A percentile compares a stretch with the other conserved stretches of the same genome.
phyloP scores from a whole-genome alignment of 2,329 filamentous ascomycete species.

The Nothomitra cinnamomea region DNA sequence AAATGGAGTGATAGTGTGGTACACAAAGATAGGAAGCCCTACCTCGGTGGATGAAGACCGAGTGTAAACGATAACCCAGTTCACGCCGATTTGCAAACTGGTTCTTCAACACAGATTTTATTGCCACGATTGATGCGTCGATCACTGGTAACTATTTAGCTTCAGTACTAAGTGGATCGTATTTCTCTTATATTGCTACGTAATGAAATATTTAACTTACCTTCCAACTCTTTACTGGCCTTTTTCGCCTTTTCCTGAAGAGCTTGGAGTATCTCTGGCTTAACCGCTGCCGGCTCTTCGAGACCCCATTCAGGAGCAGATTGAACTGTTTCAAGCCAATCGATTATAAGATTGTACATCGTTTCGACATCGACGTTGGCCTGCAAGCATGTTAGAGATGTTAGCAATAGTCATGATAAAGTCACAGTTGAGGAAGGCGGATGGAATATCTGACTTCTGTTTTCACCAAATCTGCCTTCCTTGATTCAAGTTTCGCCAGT shows the following conservation, averaged over 20 bases:
- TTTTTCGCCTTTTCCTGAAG: background rate
- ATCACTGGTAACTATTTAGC: slow-evolving; percentile 8
- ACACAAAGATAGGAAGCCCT: slow-evolving; percentile 14
- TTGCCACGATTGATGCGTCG: slow-evolving; percentile 25
- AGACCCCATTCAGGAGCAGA: slow-evolving; percentile 12
- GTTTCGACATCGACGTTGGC: background rate
- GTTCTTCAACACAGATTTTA: slow-evolving; percentile 31
- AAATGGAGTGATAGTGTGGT: background rate
- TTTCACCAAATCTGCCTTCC: slow-evolving; percentile 24
- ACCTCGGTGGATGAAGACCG: slow-evolving; percentile 82
- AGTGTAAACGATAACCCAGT: slow-evolving; percentile 67
- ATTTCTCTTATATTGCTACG: background rate
- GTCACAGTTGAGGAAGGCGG: background rate
- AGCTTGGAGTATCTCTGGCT: background rate
- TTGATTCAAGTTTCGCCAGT: slow-evolving; percentile 36
- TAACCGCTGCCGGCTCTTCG: background rate
- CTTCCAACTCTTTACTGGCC: background rate
- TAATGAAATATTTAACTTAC: background rate
- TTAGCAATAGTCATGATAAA: background rate
- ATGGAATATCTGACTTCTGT: slow-evolving; percentile 16
- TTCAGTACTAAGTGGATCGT: background rate
- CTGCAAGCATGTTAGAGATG: background rate
- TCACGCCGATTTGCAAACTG: slow-evolving; percentile 48
- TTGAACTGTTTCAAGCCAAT: slow-evolving; percentile 3
- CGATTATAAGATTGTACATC: slow-evolving; percentile 1